phyloP scores from a whole-genome alignment of 2,329 filamentous ascomycete species.

The Anisogramma anomala region DNA sequence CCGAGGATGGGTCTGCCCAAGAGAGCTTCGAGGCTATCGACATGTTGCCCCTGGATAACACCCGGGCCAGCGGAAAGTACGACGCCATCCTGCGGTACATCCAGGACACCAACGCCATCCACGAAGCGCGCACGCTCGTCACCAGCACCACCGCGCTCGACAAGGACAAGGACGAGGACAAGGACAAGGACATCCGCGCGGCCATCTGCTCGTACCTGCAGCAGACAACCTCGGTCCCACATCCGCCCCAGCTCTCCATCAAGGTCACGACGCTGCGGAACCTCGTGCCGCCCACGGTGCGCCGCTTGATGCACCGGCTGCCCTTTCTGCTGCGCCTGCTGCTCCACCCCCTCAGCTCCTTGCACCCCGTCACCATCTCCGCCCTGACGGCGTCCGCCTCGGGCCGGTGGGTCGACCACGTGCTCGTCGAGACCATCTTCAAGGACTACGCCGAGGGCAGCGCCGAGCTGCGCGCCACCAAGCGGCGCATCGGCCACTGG shows the following conservation, averaged over 20 bases:
- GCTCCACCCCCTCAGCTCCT: neutral
- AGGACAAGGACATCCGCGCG: neutral
- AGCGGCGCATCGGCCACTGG: neutral
- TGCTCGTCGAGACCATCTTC: neutral
- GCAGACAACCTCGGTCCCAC: neutral
- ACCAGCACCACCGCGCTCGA: neutral
- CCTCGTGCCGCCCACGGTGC: neutral
- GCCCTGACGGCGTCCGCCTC: neutral
- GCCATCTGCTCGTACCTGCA: neutral
- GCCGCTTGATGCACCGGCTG: neutral
- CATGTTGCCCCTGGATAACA: neutral
- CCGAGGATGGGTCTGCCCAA: neutral
- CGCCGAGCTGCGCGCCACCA: neutral
- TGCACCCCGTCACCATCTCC: neutral
- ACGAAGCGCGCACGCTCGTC: neutral
- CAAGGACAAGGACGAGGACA: neutral
- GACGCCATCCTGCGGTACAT: neutral
- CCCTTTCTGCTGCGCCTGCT: neutral
- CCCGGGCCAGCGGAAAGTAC: neutral
- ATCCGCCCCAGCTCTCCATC: neutral
- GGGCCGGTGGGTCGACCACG: neutral
- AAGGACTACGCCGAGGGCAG: neutral
- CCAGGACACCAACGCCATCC: neutral
- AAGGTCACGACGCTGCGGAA: neutral
- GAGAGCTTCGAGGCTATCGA: neutral